These are phyloP conservation scores for Glebionis coronaria DNA, from an alignment of 129 eudicot genomes.

Conservation along the genomic window DNA sequence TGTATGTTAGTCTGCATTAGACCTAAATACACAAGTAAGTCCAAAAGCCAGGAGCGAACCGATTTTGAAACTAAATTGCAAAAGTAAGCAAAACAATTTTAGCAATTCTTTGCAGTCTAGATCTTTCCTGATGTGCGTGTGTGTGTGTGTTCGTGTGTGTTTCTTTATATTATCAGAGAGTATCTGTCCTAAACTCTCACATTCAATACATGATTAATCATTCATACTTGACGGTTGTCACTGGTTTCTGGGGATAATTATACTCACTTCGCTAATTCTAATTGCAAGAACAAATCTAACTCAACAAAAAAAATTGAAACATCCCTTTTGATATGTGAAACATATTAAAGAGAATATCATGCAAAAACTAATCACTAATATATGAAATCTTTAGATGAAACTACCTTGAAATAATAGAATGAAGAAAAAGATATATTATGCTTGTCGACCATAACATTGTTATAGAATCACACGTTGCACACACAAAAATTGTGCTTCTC, in stretches of 20 bases:
- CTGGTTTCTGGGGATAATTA: neutral
- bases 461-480: neutral
- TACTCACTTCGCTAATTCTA: neutral
- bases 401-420: neutral
- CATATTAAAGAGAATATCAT: constrained; percentile 1
- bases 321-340: neutral
- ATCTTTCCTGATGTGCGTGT: too few species aligned
- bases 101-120: too few species aligned
- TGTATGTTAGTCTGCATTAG: neutral
- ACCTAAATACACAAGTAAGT: neutral
- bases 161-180: neutral
- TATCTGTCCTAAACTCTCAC: too few species aligned
- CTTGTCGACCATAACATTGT: neutral
- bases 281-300: neutral
- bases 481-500: too few species aligned
- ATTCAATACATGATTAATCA: neutral
- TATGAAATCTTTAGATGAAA: too few species aligned
- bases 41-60: too few species aligned
- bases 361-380: constrained; percentile 1
- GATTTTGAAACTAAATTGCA: too few species aligned
- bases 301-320: too few species aligned
- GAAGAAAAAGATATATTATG: neutral
- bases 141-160: too few species aligned
- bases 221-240: neutral
- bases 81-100: too few species aligned